phyloP scores from a whole-genome alignment of 306 rosid genomes.

The Vicia faba region DNA sequence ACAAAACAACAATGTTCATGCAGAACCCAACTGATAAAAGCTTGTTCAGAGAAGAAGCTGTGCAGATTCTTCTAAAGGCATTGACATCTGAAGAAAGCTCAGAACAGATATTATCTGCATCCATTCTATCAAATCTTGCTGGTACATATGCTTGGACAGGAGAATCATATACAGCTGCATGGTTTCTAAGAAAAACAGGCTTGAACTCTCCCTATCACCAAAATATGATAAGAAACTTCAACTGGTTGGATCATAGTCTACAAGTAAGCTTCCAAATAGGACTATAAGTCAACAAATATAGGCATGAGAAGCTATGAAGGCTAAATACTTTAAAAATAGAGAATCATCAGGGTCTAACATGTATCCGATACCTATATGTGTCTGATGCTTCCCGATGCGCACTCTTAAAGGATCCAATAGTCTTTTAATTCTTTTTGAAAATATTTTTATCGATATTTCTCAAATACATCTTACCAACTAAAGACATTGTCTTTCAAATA shows the following conservation, averaged over 20 bases:
- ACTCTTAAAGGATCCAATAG: not conserved
- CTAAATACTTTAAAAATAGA: not conserved
- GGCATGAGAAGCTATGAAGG: not conserved
- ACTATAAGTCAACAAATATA: constrained; percentile 22
- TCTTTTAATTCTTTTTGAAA: not conserved
- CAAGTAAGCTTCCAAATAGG: constrained; percentile 48
- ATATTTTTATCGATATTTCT: not conserved
- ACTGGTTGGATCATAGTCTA: constrained; percentile 65
- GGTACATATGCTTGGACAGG: constrained; percentile 81
- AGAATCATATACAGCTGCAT: constrained; percentile 75
- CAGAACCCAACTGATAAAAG: constrained; percentile 58
- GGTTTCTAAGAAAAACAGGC: constrained; percentile 74
- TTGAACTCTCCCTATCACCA: constrained; percentile 57
- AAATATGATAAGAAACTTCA: constrained; percentile 63
- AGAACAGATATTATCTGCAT: constrained; percentile 64
- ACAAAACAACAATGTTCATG: constrained; percentile 28
- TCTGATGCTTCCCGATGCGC: not conserved
- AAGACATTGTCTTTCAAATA: not conserved
- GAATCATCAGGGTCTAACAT: not conserved
- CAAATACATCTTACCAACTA: not conserved
- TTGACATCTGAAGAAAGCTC: constrained; percentile 63
- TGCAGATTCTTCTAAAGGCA: constrained; percentile 55
- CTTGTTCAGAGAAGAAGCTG: constrained; percentile 58
- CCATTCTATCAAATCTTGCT: constrained; percentile 71
- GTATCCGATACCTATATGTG: not conserved